Percentiles rank a stretch among this genome's conserved stretches.
Evolutionary conservation across 2,329 filamentous ascomycete species (phyloP).

Genomic region (Fusarium sp.): DNA sequence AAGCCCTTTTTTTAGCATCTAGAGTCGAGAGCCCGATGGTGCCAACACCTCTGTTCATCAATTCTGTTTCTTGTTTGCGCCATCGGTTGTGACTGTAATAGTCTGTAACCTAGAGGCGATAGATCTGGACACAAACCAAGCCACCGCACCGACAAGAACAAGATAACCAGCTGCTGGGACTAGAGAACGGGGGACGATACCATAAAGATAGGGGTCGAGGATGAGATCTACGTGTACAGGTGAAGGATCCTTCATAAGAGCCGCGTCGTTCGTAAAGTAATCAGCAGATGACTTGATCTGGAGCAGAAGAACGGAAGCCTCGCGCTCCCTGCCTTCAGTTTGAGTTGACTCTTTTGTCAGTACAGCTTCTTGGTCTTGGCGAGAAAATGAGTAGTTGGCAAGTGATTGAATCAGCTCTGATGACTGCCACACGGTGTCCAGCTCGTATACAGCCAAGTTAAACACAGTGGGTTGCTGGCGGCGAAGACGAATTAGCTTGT

Average conservation of each 20-base stretch:
- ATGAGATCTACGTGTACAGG: slow-evolving; percentile 83
- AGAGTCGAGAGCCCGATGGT: slow-evolving; percentile 25
- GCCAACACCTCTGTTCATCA: slow-evolving; percentile 25
- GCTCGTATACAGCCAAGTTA: slow-evolving; percentile 71
- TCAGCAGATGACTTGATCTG: slow-evolving; percentile 81
- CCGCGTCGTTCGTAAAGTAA: slow-evolving; percentile 80
- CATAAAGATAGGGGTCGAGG: slow-evolving; percentile 85
- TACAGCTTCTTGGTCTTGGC: slow-evolving; percentile 48
- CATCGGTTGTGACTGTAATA: slow-evolving; percentile 41
- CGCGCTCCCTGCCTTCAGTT: slow-evolving; percentile 29
- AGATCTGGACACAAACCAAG: slow-evolving; percentile 56
- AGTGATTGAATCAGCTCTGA: slow-evolving; percentile 74
- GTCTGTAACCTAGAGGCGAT: slow-evolving; percentile 43
- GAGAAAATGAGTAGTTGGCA: slow-evolving; percentile 66
- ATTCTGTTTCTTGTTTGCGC: slow-evolving; percentile 53
- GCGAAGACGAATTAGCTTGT: slow-evolving; percentile 11
- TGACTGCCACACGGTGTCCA: slow-evolving; percentile 69
- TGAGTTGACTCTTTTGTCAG: background rate
- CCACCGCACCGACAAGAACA: slow-evolving; percentile 63
- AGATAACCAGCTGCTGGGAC: slow-evolving; percentile 78
- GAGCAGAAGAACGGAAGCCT: slow-evolving; percentile 74
- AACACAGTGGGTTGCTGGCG: slow-evolving; percentile 87
- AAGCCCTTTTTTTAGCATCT: slow-evolving; percentile 23
- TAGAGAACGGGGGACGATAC: slow-evolving; percentile 82
- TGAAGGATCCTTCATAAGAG: slow-evolving; percentile 79